These are phyloP conservation scores for Podospora anserina DNA, from an alignment of 495 filamentous ascomycete genomes.

Conservation along the genomic window DNA sequence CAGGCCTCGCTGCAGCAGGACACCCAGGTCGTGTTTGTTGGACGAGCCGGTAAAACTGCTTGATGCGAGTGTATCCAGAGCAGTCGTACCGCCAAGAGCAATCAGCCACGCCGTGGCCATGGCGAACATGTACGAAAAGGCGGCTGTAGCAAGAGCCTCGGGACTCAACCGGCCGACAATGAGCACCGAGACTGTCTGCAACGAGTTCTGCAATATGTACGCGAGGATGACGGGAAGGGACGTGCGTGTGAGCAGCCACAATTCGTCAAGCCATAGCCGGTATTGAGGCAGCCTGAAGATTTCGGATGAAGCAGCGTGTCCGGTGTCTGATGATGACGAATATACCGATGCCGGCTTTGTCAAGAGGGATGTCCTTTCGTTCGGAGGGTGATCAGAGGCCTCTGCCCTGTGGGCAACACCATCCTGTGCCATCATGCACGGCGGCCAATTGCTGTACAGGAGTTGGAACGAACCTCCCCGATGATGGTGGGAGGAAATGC, in stretches of 20 bases:
- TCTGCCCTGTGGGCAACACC: background rate
- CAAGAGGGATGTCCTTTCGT: conserved; percentile 4
- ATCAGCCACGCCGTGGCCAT: conserved; percentile 90
- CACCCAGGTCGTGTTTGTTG: conserved; percentile 77
- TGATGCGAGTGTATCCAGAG: conserved; percentile 82
- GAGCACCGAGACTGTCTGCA: conserved; percentile 81
- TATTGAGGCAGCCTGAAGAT: background rate
- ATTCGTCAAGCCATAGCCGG: conserved; percentile 53
- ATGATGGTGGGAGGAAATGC: background rate
- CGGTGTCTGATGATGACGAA: background rate
- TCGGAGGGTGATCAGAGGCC: background rate
- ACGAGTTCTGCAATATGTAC: conserved; percentile 83
- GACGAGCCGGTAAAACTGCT: conserved; percentile 81
- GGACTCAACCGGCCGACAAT: conserved; percentile 77
- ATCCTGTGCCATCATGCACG: background rate
- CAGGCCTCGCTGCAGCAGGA: conserved; percentile 77
- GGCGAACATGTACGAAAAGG: conserved; percentile 91
- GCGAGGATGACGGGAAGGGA: conserved; percentile 82
- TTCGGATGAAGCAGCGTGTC: background rate
- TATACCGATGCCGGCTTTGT: background rate
- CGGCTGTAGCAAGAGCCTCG: conserved; percentile 75
- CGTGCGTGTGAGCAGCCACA: conserved; percentile 62
- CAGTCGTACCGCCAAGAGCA: conserved; percentile 87
- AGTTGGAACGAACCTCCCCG: background rate
- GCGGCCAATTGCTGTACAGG: background rate